Conservation (phyloP, 805 yeast genomes). For the Myxozyma neotropica region DNA sequence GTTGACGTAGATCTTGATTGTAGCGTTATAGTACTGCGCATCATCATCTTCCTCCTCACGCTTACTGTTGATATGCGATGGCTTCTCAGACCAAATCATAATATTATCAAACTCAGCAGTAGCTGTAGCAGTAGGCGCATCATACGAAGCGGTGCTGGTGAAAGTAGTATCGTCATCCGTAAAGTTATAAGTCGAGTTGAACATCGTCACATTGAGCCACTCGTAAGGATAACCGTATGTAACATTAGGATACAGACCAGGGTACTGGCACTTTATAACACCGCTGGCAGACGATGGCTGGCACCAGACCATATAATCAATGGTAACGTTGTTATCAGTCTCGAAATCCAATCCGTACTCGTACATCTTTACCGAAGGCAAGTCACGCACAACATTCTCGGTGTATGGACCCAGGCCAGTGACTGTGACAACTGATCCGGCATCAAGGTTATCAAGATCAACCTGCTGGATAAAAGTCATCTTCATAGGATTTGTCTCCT, state of each 20-base stretch:
- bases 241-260: constrained; percentile 33
- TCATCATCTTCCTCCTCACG: constrained; percentile 10
- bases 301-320: constrained; percentile 13
- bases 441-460: constrained; percentile 46
- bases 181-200: constrained; percentile 22
- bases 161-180: constrained; percentile 15
- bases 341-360: constrained; percentile 7
- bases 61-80: background rate
- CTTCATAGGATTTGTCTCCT: constrained; percentile 65
- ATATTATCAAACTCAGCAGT: background rate
- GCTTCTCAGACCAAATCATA: background rate
- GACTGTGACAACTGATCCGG: constrained; percentile 46
- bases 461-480: constrained; percentile 67
- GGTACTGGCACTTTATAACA: constrained; percentile 26
- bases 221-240: constrained; percentile 32
- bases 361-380: constrained; percentile 61
- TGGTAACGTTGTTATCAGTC: background rate
- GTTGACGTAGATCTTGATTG: constrained; percentile 29
- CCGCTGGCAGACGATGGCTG: constrained; percentile 8
- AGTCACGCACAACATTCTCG: constrained; percentile 52
- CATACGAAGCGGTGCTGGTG: constrained; percentile 15
- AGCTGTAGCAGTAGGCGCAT: constrained; percentile 13
- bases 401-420: constrained; percentile 56
- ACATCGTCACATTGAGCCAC: constrained; percentile 30
- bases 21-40: constrained; percentile 24